Percentiles rank a stretch among this genome's conserved stretches.
phyloP scores from a whole-genome alignment of 495 filamentous ascomycete species.

The Chaetomium cochliodes region DNA sequence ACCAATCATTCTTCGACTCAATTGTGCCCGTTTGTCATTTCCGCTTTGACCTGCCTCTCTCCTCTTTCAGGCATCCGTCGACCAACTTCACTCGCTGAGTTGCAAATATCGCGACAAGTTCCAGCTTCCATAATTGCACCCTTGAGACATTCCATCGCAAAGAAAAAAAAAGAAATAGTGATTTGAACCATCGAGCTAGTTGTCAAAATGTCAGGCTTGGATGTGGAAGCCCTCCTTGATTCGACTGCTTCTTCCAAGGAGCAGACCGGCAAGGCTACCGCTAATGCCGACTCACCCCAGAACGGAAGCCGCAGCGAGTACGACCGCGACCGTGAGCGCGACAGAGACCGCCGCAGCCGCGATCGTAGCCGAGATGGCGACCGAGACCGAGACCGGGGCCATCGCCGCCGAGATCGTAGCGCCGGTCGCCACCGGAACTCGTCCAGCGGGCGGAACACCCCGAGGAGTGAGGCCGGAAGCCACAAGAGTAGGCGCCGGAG shows the following conservation, averaged over 20 bases:
- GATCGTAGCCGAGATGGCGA: conserved; percentile 49
- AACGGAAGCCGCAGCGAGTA: conserved; percentile 52
- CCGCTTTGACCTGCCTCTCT: background rate
- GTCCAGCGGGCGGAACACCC: conserved; percentile 56
- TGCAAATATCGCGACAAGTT: conserved; percentile 3
- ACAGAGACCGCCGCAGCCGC: conserved; percentile 38
- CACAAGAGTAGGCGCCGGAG: conserved; percentile 81
- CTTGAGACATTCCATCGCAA: background rate
- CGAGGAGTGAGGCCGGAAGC: conserved; percentile 77
- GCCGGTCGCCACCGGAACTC: conserved; percentile 47
- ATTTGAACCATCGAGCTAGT: background rate
- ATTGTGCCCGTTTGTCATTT: background rate
- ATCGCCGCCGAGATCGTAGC: conserved; percentile 67
- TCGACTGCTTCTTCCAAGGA: conserved; percentile 69
- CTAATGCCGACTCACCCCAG: conserved; percentile 52
- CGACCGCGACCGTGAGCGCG: conserved; percentile 40
- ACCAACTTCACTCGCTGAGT: background rate
- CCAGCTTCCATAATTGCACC: background rate
- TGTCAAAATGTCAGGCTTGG: conserved; percentile 74
- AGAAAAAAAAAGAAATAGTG: background rate
- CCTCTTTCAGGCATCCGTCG: background rate
- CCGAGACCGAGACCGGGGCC: conserved; percentile 60
- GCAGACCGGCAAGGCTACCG: conserved; percentile 32
- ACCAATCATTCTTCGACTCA: background rate
- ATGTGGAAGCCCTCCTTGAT: conserved; percentile 92